phyloP scores from a whole-genome alignment of 257 asterid species.

The Avicennia marina region DNA sequence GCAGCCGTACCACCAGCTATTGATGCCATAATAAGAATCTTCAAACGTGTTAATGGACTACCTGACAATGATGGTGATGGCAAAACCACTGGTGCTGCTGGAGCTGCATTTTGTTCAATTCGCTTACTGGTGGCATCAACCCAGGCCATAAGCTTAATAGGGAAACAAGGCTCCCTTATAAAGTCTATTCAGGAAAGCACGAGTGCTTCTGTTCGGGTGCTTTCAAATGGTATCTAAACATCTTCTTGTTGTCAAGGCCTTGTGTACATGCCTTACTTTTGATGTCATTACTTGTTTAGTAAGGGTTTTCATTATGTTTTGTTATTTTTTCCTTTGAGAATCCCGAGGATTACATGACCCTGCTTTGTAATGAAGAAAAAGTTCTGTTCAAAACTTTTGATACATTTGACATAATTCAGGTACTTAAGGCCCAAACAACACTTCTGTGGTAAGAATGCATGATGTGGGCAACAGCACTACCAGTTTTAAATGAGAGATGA shows the following conservation, averaged over 20 bases:
- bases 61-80: constrained; percentile 41
- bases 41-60: constrained; percentile 57
- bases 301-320: not conserved
- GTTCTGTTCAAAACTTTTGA: too few species aligned
- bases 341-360: not conserved
- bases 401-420: not conserved
- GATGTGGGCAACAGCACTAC: not conserved
- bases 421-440: not conserved
- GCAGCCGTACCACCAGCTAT: constrained; percentile 62
- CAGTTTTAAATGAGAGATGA: not conserved
- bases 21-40: constrained; percentile 66
- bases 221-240: constrained; percentile 44
- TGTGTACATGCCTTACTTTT: not conserved
- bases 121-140: constrained; percentile 66
- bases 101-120: constrained; percentile 47
- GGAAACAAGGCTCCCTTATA: constrained; percentile 70
- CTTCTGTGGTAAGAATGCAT: not conserved
- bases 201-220: constrained; percentile 62
- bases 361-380: not conserved
- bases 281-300: not conserved
- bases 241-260: not conserved
- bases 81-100: constrained; percentile 34
- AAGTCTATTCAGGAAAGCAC: constrained; percentile 69
- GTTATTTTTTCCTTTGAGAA: not conserved
- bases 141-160: constrained; percentile 75